phyloP scores from a whole-genome alignment of 2,329 filamentous ascomycete species.

The Microcyclospora pomicola region DNA sequence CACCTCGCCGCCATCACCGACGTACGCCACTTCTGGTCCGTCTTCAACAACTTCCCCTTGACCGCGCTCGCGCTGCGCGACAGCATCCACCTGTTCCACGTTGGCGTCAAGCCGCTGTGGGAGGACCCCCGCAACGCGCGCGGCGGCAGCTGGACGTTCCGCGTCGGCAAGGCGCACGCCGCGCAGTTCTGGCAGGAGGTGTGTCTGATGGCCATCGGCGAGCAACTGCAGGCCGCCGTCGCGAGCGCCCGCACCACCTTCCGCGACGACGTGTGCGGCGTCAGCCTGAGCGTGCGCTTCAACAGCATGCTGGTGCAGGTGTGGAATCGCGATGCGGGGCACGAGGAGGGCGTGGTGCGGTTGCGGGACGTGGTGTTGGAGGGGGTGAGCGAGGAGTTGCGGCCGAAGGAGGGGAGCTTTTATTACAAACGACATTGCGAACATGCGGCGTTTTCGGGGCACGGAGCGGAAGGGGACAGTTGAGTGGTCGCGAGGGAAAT shows the following conservation, averaged over 20 bases:
- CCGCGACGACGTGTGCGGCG: constrained; percentile 75
- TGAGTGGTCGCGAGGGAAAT: too few species aligned
- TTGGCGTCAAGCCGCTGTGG: constrained; percentile 68
- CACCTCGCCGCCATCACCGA: constrained; percentile 33
- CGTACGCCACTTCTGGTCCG: constrained; percentile 36
- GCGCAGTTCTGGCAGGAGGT: constrained; percentile 71
- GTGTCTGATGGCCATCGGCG: constrained; percentile 68
- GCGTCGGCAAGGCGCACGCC: constrained; percentile 60
- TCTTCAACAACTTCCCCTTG: constrained; percentile 60
- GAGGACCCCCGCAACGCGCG: constrained; percentile 75
- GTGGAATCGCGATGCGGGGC: constrained; percentile 81
- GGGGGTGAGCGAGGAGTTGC: constrained; percentile 57
- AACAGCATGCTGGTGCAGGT: constrained; percentile 79
- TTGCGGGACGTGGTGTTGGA: constrained; percentile 61
- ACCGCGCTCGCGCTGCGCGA: constrained; percentile 55
- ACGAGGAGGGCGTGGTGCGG: constrained; percentile 62
- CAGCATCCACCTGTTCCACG: constrained; percentile 64
- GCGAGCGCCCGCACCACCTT: constrained; percentile 41
- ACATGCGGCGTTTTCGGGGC: constrained; percentile 51
- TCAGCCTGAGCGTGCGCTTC: constrained; percentile 77
- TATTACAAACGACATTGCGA: constrained; percentile 81
- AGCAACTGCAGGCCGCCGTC: constrained; percentile 61
- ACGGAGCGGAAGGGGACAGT: neutral
- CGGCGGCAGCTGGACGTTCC: constrained; percentile 86
- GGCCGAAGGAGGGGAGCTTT: constrained; percentile 47